Percentiles rank a stretch among this genome's conserved stretches.
Evolutionary conservation across 2,329 filamentous ascomycete species (phyloP).

Genomic region (Hypoxylon sp.): DNA sequence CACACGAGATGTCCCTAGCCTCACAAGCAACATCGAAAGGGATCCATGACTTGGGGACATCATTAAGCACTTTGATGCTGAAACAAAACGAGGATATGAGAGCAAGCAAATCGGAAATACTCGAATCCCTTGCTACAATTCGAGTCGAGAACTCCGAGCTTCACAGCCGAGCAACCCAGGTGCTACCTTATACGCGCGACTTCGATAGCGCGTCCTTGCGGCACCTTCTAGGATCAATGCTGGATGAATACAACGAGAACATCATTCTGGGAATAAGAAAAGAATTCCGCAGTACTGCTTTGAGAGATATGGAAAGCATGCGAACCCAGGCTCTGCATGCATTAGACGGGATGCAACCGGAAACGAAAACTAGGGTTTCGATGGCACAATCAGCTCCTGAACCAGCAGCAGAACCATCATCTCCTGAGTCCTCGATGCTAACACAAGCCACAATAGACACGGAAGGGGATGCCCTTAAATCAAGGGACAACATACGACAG

Average conservation of each 20-base stretch:
- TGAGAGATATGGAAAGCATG: conserved; percentile 3
- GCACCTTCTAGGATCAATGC: conserved; percentile 4
- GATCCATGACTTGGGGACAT: not conserved
- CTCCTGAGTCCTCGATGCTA: not conserved
- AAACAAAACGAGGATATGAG: conserved; percentile 1
- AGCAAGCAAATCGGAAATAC: not conserved
- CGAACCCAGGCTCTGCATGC: not conserved
- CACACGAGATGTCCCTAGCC: not conserved
- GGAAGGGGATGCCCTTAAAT: not conserved
- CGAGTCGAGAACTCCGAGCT: conserved; percentile 18
- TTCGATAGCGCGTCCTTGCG: conserved; percentile 5
- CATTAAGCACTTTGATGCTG: conserved; percentile 1
- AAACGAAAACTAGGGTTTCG: not conserved
- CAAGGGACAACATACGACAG: not conserved
- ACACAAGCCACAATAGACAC: not conserved
- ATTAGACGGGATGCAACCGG: conserved; percentile 1
- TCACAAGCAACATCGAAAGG: not conserved
- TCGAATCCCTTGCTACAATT: conserved; percentile 10
- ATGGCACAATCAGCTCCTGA: not conserved
- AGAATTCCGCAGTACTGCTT: conserved; percentile 20
- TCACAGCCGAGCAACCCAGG: conserved; percentile 11
- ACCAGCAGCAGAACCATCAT: not conserved
- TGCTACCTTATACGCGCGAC: not conserved
- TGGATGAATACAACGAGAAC: conserved; percentile 26
- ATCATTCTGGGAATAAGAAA: conserved; percentile 14